phyloP scores from a whole-genome alignment of 306 rosid species.

The Lathyrus oleraceus region DNA sequence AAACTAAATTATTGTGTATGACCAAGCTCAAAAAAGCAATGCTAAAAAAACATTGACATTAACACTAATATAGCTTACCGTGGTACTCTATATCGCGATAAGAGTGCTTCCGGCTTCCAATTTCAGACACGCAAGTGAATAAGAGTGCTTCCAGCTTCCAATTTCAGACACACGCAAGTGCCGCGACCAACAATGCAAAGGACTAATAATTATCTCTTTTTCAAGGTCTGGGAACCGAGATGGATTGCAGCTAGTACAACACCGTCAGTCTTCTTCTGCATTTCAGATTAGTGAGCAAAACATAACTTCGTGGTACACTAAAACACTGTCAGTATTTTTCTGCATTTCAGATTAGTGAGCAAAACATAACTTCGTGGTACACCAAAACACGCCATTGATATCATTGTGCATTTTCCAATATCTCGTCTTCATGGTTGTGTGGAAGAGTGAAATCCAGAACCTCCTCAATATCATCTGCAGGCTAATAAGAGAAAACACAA shows the following conservation, averaged over 20 bases:
- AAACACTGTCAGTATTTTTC: constrained; percentile 8
- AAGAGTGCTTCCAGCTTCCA: not conserved
- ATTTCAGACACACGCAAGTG: not conserved
- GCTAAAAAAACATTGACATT: not conserved
- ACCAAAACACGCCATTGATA: constrained; percentile 2
- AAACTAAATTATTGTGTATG: not conserved
- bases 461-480: constrained; percentile 65
- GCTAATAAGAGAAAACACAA: constrained; percentile 45
- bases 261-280: constrained; percentile 17
- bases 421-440: constrained; percentile 39
- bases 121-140: not conserved
- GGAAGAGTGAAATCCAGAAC: constrained; percentile 56
- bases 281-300: constrained; percentile 19
- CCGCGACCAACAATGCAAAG: not conserved
- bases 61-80: not conserved
- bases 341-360: constrained; percentile 17
- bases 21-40: not conserved
- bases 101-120: not conserved
- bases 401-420: constrained; percentile 9
- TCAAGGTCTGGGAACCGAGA: constrained; percentile 7
- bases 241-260: constrained; percentile 11
- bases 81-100: not conserved
- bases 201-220: not conserved
- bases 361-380: not conserved
- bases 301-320: not conserved